Base-by-base conservation (phyloP, 495 filamentous ascomycete species). In the Daldinia childiae region DNA sequence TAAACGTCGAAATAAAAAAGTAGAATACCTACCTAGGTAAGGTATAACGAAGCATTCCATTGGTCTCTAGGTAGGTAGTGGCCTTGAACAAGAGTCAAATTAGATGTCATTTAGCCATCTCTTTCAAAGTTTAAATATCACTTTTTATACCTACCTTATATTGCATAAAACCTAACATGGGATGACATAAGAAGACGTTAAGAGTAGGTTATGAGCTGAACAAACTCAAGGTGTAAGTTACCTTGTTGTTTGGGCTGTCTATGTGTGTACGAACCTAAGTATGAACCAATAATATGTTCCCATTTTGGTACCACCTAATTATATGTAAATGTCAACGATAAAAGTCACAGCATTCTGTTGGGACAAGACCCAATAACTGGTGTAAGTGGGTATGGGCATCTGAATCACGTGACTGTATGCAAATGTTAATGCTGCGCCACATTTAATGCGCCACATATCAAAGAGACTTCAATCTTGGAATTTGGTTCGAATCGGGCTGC, bases 371-470 rank as follows among this genome's bases (percentile, higher is more conserved):
- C 12, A 36, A 36, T 36, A 12, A 36, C 17, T 19, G 41, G 41
- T 45, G 41, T 17, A 45, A 45, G 41, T 45, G 41, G 41, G 11
- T 19, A 45, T 45, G 15, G 41, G 7, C 8, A 1, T 8, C 2
- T 0, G 2, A 45, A 17, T 0, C 17, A 45, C 17, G 41, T 48
- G 43, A 3, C 43, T 19, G 1, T 48, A 7, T 48, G 9, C 17
- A 48, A 48, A 34, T 3, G 8, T 12, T 4, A 0, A 8, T 27
- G 32, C 17, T 2, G 19, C 17, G 64, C 64, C 56, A 52, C 43
- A 21, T 17, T 11, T 30, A 60, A 24, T 59, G 55, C 64, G 64
- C 64, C 64, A 66, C 56, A 65, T 1, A 29, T 34, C 52, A 55
- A 54, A 29, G 29, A 38, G 45, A 34, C 39, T 38, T 57, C 32